Evolutionary conservation across 2,329 filamentous ascomycete genomes (phyloP), one percentile per base, ranked within the genome.

Genomic region (Metarhizium brunneum): DNA sequence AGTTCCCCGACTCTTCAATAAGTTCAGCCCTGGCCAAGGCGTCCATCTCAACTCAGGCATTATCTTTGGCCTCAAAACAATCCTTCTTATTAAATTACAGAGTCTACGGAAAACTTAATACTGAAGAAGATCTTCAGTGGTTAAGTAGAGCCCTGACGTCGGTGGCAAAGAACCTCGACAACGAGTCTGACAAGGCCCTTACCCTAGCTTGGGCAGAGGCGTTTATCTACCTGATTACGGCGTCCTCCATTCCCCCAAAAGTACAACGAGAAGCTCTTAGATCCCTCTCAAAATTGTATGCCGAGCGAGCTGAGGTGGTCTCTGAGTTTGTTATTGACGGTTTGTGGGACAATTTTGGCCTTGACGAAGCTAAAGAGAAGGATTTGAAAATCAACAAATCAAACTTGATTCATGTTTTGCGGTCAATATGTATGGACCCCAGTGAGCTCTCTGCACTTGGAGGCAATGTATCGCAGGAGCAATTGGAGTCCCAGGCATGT

Each of bases 1-100:
- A 78, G 42, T 74, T 83, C 14, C 81, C 85, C 53, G 77, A 79
- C 62, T 71, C 80, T 47, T 65, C 78, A 3, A 68, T 69, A 16
- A 69, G 70, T 30, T 57, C 73, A 11, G 62, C 72, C 2, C 64
- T 85, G 40, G 69, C 81, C 25, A 86, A 87, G 64, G 78, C 82
- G 29, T 75, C 82, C 35, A 72, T 91, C 30, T 69, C 80, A 29
- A 81, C 84, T 52, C 84, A 90, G 62, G 83, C 83, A 11, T 76
- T 95, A 57, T 77, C 79, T 2, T 69, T 85, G 42, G 84, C 86
- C n/a, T 85, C 89, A 0, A 96, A 95, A 68, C 85, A 88, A 14
- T 95, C 92, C 0, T 94, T 95, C 68, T 75, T 97, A 20, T 77
- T 97, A 6, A 96, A 89, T 64, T 81, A 87, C 38, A 87, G 88